These are phyloP conservation scores for Amaranthus hypochondriacus DNA, from an alignment of 148 eudicot species.

Conservation along the genomic window DNA sequence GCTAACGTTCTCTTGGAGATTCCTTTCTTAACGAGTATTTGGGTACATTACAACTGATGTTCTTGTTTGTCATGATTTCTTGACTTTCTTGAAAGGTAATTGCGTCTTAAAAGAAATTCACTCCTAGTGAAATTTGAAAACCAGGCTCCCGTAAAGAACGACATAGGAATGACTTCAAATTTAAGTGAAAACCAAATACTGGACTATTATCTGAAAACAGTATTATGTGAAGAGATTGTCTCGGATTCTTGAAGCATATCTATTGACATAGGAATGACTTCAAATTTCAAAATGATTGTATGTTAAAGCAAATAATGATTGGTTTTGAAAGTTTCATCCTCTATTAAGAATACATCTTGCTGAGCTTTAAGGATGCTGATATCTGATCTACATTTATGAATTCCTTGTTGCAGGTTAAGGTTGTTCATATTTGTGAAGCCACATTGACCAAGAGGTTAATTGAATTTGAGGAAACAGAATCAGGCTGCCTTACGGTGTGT, in stretches of 20 bases:
- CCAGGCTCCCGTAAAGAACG: no score
- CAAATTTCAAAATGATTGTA: background rate
- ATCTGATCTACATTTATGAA: background rate
- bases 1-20: no score
- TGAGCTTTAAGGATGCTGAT: background rate
- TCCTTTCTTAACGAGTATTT: no score
- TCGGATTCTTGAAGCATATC: background rate
- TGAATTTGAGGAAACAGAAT: conserved; percentile 78
- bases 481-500: conserved; percentile 81
- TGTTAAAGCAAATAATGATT: background rate
- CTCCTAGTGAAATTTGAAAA: no score
- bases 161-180: no score
- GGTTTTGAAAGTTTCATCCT: background rate
- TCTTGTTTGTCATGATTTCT: no score
- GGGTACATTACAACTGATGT: no score
- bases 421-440: conserved; percentile 90
- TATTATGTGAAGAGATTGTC: background rate
- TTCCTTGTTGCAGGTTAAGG: conserved; percentile 42
- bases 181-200: no score
- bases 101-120: no score
- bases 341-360: background rate
- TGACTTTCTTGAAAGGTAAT: no score
- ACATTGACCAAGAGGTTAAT: conserved; percentile 84
- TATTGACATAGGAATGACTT: background rate
- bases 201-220: background rate